Base-by-base conservation (phyloP, 345 rosid genomes). In the Capsella bursapastoris region DNA sequence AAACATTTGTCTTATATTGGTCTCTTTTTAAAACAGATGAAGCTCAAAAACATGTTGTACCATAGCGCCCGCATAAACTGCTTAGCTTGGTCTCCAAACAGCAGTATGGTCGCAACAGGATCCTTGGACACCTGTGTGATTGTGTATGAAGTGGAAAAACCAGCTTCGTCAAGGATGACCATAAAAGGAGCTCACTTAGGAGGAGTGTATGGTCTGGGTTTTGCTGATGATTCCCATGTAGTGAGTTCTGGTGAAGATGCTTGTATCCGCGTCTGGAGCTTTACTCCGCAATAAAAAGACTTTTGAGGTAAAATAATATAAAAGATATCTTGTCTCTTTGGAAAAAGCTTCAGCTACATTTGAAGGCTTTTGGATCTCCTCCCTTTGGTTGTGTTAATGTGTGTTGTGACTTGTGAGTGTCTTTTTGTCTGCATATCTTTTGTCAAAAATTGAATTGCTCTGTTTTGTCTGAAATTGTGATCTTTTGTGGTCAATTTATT, bases 221-320 rank as follows among this genome's bases (percentile, higher is more conserved):
- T 92, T 70, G 81, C 84, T 43, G 92, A 89, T 67, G 90, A 85
- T 31, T 63, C 68, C 16, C 84, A 77, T 66, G 77, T 89, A 5
- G 88, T 84, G 66, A 89, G 97, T 53, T 92, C 97, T n/a, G 97
- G 97, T 59, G 97, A 89, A 85, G 97, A 92, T 86, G 96, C 96
- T 28, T 92, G 92, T 81, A 72, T 92, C 67, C 89, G 96, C 2
- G 87, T 89, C 27, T 92, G 96, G 97, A 82, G 68, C 69, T 52
- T 84, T 40, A 83, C 64, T 60, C 72, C 77, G 0, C 81, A 82
- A 47, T 84, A 59, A 81, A 47, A 62, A 32, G 37, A 34, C 37
- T 34, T 2, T 37, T 45, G 77, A 69, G 34, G 28, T 77, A 48
- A 64, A 37, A 38, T 0, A 38, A 40, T 55, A 10, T 29, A 44